Base-by-base conservation (phyloP, 106 monocot genomes). In the Acorus gramineus region DNA sequence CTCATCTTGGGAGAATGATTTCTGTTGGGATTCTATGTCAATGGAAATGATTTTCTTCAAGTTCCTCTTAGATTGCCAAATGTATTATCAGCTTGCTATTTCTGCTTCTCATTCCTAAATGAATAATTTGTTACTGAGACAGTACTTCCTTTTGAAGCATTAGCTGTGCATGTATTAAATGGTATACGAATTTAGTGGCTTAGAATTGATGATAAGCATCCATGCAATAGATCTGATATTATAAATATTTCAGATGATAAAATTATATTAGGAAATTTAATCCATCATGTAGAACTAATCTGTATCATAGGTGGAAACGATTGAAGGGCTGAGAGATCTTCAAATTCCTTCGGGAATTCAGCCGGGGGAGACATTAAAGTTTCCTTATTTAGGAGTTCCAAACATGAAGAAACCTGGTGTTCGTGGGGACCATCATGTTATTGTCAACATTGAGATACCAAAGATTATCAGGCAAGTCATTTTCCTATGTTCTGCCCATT, bases 351-450 rank as follows among this genome's bases (percentile, higher is more conserved):
- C 91, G 61, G 96, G 96, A 12, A 98, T 79, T 60, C 96, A 98
- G 60, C 83, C 91, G 28, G 96, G 91, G 69, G 82, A 85, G 9
- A 70, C 44, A 58, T 54, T 98, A 49, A 87, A 87, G 44, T 73
- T 98, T 69, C 43, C 60, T 66, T 78, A 77, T n/a, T 58, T 91
- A 81, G 96, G 96, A 63, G 79, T 81, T 66, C 96, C 96, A 61
- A 78, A 83, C 70, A 74, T 98, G 45, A 88, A 82, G 53, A 87
- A 64, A 68, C 96, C 85, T 71, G 70, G 85, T 58, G 70, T 83
- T 77, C 75, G 83, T 52, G 96, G 96, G 57, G 96, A 98, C 74
- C 96, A 98, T 76, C 67, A 81, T 74, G 87, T 98, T 72, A 62
- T 68, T 53, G 74, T 98, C 46, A 75, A 62, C 7, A 78, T 98